phyloP scores from a whole-genome alignment of 768 basidiomycete species.

The Mycena epipterygia region DNA sequence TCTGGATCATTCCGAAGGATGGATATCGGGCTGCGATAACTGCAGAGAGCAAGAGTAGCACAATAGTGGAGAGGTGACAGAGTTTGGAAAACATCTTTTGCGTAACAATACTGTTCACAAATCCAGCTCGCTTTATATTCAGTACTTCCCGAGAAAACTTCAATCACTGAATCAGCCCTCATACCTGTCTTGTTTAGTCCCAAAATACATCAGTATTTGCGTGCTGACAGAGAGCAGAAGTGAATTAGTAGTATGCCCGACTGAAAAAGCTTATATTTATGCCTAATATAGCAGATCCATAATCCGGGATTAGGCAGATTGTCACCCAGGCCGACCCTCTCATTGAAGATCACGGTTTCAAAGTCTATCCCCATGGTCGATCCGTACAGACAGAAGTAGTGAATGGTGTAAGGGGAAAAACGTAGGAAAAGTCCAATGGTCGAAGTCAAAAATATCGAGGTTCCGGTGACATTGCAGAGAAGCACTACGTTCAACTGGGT shows the following conservation, averaged over 20 bases:
- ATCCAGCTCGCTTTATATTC: conserved; percentile 15
- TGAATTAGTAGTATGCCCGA: conserved; percentile 12
- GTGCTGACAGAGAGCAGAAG: conserved; percentile 9
- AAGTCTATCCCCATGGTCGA: conserved; percentile 8
- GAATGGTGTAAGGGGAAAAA: not conserved
- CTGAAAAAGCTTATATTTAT: conserved; percentile 3
- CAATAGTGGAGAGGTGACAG: not conserved
- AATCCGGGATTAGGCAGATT: conserved; percentile 2
- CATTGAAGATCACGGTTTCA: conserved; percentile 14
- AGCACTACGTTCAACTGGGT: not conserved
- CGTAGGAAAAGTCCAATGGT: not conserved
- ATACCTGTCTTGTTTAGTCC: not conserved
- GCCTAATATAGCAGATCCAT: conserved; percentile 1
- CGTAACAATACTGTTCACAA: conserved; percentile 9
- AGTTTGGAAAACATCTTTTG: conserved; percentile 5
- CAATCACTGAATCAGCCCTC: not conserved
- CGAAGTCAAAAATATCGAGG: not conserved
- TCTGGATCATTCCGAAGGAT: conserved; percentile 7
- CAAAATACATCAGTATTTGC: conserved; percentile 5
- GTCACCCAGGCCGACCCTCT: conserved; percentile 13
- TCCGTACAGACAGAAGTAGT: conserved; percentile 3
- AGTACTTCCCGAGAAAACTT: conserved; percentile 1
- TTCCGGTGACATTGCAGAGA: conserved; percentile 2
- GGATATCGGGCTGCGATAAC: conserved; percentile 2
- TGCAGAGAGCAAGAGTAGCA: not conserved